Base-by-base conservation (phyloP, 805 yeast species). In the Monosporozyma solicola region DNA sequence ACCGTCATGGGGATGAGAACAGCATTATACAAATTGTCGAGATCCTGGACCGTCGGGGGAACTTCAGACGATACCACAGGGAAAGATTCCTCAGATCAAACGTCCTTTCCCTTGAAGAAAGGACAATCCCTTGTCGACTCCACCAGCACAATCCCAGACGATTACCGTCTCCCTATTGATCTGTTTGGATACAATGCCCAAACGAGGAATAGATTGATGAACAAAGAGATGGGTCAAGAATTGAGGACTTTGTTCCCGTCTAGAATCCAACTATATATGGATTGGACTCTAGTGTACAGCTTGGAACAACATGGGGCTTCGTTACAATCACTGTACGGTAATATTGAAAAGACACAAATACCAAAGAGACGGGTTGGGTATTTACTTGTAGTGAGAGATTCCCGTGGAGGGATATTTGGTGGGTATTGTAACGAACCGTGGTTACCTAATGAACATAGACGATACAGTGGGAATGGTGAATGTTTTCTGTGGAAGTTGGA, bases 231-330 rank as follows among this genome's bases (percentile, higher is more conserved):
- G 61, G 94, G 94, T 0, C 85, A 79, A 54, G 89, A 88, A 52
- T 76, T 92, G 37, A 74, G 96, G 47, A 72, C 74, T 29, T 75
- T 88, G 51, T 66, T 94, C 55, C 96, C 97, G 0, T 77, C 87
- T 4, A 74, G 97, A 48, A 72, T 87, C 41, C 97, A 89, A 65
- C 73, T 92, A 25, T 80, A 80, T 55, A 83, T 85, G 41, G 77
- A 78, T 5, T 94, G 98, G 99, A 69, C 76, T 5, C 68, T 94
- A 49, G 67, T 83, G 2, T 92, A 91, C 65, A 84, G 94, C n/a
- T 69, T 88, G 55, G 97, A 91, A 59, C 97, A 89, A 67, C 87
- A 90, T 65, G 99, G 99, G 0, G 84, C 95, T 0, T 87, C 96
- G 0, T 67, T 92, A 51, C 82, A 79, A 54, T 90, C 98, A 0